phyloP scores from a whole-genome alignment of 2,329 filamentous ascomycete species.

The Venturia effusa region DNA sequence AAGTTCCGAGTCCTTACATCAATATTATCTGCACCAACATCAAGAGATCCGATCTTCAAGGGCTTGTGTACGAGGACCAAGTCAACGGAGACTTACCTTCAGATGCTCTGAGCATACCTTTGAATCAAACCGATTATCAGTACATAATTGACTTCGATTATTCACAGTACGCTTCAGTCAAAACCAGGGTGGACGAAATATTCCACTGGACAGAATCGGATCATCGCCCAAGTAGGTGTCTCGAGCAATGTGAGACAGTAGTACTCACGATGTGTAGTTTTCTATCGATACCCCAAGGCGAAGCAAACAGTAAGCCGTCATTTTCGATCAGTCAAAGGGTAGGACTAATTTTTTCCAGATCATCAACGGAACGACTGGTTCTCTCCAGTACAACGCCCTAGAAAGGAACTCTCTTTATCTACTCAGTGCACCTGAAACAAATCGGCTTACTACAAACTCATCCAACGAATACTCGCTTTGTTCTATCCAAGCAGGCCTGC shows the following conservation, averaged over 20 bases:
- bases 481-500: not conserved
- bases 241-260: too few relatives aligned
- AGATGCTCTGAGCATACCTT: not conserved
- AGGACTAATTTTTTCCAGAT: not conserved
- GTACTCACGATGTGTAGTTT: not conserved
- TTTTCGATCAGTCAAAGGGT: not conserved
- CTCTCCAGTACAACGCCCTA: not conserved
- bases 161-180: not conserved
- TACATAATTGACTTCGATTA: not conserved
- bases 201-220: not conserved
- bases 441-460: not conserved
- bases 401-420: not conserved
- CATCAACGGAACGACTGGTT: not conserved
- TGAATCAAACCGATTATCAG: not conserved
- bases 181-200: not conserved
- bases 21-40: not conserved
- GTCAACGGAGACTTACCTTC: not conserved
- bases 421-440: not conserved
- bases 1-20: not conserved
- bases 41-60: not conserved
- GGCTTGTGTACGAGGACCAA: not conserved
- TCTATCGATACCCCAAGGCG: not conserved
- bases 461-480: not conserved
- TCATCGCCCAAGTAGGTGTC: not conserved
- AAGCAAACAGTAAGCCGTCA: not conserved